phyloP scores from a whole-genome alignment of 768 basidiomycete species.

The Boletus insuetus region DNA sequence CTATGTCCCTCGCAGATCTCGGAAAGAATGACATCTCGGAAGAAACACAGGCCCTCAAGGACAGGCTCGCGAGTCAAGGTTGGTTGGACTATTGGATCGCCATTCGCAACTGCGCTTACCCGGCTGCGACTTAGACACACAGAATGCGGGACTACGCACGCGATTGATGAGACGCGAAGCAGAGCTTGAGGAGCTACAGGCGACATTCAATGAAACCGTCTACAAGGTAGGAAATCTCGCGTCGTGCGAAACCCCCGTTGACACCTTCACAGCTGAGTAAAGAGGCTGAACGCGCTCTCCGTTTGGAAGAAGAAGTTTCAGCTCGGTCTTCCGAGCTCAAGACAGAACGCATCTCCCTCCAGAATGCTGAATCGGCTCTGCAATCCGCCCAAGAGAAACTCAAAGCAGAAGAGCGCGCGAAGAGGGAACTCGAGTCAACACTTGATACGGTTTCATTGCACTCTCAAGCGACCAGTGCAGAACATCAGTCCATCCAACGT shows the following conservation, averaged over 20 bases:
- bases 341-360: slow-evolving; percentile 49
- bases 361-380: slow-evolving; percentile 53
- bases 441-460: slow-evolving; percentile 53
- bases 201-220: slow-evolving; percentile 34
- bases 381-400: slow-evolving; percentile 47
- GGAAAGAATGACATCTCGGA: slow-evolving; percentile 40
- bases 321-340: slow-evolving; percentile 54
- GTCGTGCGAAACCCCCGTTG: background rate
- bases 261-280: slow-evolving; percentile 44
- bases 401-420: slow-evolving; percentile 47
- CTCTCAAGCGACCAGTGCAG: slow-evolving; percentile 45
- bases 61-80: slow-evolving; percentile 38
- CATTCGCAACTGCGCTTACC: slow-evolving; percentile 3
- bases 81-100: slow-evolving; percentile 1
- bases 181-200: slow-evolving; percentile 35
- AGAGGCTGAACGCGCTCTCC: slow-evolving; percentile 55
- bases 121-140: slow-evolving; percentile 29
- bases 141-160: slow-evolving; percentile 33
- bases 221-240: slow-evolving; percentile 30
- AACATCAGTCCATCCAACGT: slow-evolving; percentile 46
- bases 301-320: slow-evolving; percentile 50
- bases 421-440: slow-evolving; percentile 53
- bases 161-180: slow-evolving; percentile 36
- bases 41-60: slow-evolving; percentile 36
- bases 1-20: slow-evolving; percentile 39